Evolutionary conservation across 129 eudicot genomes (phyloP).

Genomic region (Heracleum sosnowskyi): DNA sequence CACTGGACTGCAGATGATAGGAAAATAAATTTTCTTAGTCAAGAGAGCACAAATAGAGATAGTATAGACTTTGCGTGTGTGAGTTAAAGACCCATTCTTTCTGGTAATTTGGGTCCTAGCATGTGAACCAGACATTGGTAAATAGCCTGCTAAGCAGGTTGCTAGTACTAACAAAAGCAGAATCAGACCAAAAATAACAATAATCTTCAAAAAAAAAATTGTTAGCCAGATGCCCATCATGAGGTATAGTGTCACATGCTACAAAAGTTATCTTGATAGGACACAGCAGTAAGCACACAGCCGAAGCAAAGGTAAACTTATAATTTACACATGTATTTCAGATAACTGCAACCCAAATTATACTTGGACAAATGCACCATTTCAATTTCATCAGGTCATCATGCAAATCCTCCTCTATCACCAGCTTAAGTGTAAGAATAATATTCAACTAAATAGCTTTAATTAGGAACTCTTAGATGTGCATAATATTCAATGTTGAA

Average conservation of each 20-base stretch:
- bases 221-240: neutral
- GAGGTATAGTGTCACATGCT: neutral
- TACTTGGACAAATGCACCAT: neutral
- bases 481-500: neutral
- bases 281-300: neutral
- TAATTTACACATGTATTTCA: neutral
- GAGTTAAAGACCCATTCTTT: neutral
- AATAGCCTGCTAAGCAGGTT: neutral
- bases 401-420: neutral
- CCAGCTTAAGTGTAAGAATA: neutral
- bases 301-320: neutral
- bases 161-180: neutral
- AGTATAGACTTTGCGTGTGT: no score
- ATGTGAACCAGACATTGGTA: neutral
- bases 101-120: neutral
- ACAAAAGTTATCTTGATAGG: neutral
- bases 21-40: neutral
- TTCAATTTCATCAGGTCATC: neutral
- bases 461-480: neutral
- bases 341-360: neutral
- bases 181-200: neutral
- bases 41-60: neutral
- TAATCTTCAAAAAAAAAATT: neutral
- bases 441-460: neutral
- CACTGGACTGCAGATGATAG: neutral